Base-by-base conservation (phyloP, 208 protist species). In the Acanthamoeba sp. region DNA sequence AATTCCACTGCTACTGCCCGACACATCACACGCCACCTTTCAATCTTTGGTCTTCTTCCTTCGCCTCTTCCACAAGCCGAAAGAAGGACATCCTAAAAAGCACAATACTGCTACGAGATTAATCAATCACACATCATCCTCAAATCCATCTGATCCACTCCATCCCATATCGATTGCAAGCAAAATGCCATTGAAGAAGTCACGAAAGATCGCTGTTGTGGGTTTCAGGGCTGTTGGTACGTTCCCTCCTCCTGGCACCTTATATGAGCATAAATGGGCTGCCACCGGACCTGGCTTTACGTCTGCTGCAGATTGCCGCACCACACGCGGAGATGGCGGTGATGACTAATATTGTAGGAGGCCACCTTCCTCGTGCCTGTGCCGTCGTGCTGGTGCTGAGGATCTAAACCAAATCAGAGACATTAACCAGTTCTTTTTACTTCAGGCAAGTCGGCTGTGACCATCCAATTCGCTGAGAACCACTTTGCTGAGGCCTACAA, bases 391-490 rank as follows among this genome's bases (percentile, higher is more conserved):
- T 84, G 12, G 18, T 22, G n/a, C 89, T 64, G 18, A 22, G n/a
- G n/a, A n/a, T n/a, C n/a, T n/a, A n/a, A n/a, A n/a, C n/a, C n/a
- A n/a, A n/a, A n/a, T n/a, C n/a, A n/a, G n/a, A n/a, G n/a, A n/a
- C n/a, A n/a, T n/a, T n/a, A n/a, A n/a, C n/a, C n/a, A n/a, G n/a
- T n/a, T n/a, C n/a, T n/a, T n/a, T n/a, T n/a, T n/a, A n/a, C n/a
- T n/a, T n/a, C 87, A 97, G 96, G 96, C 38, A 97, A 97, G 84
- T 97, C 97, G 24, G 95, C 97, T 1, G 92, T 97, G 34, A 97
- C 95, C 10, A 95, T 97, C 42, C 97, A 96, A 48, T 97, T 96
- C 82, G 93, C 96, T 18, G 97, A 97, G 40, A 94, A 95, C 36
- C 94, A 97, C 64, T 97, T 95, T 66, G 84, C 93, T 16, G 96